phyloP scores from a whole-genome alignment of 768 basidiomycete genomes.

The Chalciporus sphaerocephalus region DNA sequence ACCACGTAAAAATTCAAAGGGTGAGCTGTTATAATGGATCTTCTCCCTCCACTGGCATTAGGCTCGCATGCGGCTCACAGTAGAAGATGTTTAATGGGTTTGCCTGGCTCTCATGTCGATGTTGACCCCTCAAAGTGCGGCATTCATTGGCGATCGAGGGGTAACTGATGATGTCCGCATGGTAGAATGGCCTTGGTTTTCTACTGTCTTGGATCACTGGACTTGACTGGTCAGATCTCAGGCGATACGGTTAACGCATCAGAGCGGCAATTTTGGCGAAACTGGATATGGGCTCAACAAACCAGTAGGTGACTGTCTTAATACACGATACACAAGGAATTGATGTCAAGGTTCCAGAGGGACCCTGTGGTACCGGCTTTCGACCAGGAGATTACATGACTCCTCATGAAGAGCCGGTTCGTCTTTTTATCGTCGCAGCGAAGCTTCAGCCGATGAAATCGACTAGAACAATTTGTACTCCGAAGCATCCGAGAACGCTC shows the following conservation, averaged over 20 bases:
- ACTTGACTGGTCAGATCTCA: constrained; percentile 56
- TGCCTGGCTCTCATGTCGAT: constrained; percentile 66
- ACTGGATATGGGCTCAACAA: constrained; percentile 92
- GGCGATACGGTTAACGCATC: constrained; percentile 37
- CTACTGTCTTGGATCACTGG: constrained; percentile 84
- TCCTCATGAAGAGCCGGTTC: constrained; percentile 18
- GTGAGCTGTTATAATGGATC: constrained; percentile 9
- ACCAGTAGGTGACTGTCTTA: constrained; percentile 39
- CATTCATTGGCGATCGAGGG: constrained; percentile 11
- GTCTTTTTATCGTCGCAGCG: constrained; percentile 1
- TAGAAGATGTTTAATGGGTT: constrained; percentile 61
- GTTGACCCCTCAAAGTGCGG: constrained; percentile 69
- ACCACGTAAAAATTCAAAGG: not conserved
- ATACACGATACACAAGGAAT: not conserved
- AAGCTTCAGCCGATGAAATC: constrained; percentile 6
- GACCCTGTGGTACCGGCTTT: constrained; percentile 64
- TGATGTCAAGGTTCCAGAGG: constrained; percentile 36
- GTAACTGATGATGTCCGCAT: constrained; percentile 10
- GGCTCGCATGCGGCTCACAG: constrained; percentile 62
- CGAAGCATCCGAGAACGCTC: constrained; percentile 52
- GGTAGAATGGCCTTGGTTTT: constrained; percentile 78
- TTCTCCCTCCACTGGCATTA: constrained; percentile 33
- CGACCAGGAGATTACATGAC: constrained; percentile 73
- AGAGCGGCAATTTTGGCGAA: constrained; percentile 62
- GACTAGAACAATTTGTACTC: constrained; percentile 35